Evolutionary conservation across 2,329 filamentous ascomycete genomes (phyloP), one percentile per base, ranked within the genome.

Genomic region (Clarireedia monteithiana): DNA sequence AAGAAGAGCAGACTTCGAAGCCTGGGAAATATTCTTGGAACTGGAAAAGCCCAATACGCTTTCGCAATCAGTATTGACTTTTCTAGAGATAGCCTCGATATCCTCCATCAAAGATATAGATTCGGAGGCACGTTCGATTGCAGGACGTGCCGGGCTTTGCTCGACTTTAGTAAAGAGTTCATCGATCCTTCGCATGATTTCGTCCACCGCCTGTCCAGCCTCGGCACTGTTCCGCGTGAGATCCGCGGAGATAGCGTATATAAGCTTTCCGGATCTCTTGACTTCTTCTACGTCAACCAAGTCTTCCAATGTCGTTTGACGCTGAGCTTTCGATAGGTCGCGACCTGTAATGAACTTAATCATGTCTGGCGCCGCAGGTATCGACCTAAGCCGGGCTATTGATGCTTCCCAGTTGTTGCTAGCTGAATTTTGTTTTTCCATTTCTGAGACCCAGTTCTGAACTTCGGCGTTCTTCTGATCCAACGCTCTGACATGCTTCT

Each of bases 41-140:
- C 82, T 82, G 1, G 82, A 75, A 60, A 91, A 85, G 5, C 80
- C 78, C 46, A 90, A 75, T 10, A 90, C 83, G 62, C 89, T 85
- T 63, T 91, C 86, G 67, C 90, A 89, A 70, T 97, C 94, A 5
- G 86, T 88, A 48, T 85, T 84, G 50, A 99, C 88, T 72, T 96
- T 96, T 65, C 84, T 90, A 51, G 85, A 85, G 55, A 97, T 78
- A 0, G 89, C 86, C 67, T 92, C 86, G 45, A 97, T 90, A 68
- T 97, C 94, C 59, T 90, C 81, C 50, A 94, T 76, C 6, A 96
- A 75, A 59, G 86, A 83, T 23, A 75, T 71, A 5, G 86, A 79
- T 61, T 91, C 88, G 49, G 82, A 78, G 44, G 75, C 75, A 58
- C 83, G 83, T 17, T 77, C 74, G 48, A 83, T 68, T 5, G 79